Evolutionary conservation across 768 basidiomycete species (phyloP), one percentile per base, ranked within the genome.

Genomic region (Suillus paluster): DNA sequence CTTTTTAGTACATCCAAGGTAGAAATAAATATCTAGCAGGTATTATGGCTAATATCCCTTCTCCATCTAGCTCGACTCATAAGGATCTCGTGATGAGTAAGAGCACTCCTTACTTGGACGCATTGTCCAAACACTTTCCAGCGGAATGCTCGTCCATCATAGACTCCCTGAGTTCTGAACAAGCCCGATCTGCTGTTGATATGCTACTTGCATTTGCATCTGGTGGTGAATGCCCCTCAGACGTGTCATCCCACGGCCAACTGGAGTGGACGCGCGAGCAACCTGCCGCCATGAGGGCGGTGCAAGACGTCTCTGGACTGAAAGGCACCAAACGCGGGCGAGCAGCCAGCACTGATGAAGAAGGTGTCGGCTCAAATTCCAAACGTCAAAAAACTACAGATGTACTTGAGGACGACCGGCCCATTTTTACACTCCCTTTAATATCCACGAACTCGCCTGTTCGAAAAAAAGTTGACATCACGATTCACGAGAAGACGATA

Each of bases 381-480:
- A 68, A 70, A 36, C 64, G 67, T 56, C 66, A 57, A 48, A 70
- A 76, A 59, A 71, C 66, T 53, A 9, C 25, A 0, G 53, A 50
- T 2, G 62, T 65, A 27, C 65, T 64, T 33, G 68, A 64, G 8
- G 76, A 79, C 36, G 84, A 84, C 39, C 68, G 73, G 0, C 83
- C 86, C 1, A 60, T 83, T 11, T 87, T 84, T 73, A 84, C 87
- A 2, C 76, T 92, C 1, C 85, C 89, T 44, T 75, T 86, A 19
- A 74, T 93, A 45, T 91, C 90, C 33, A 78, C 82, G n/a, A 85
- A 88, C 12, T 86, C 91, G 0, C 91, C 91, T 12, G 73, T 92
- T 57, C 86, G 92, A 57, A 91, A 90, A 77, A 92, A 91, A 64
- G 83, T 89, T 42, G 85, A 92, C 67, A 81, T 92, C 67, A 82